Evolutionary conservation across 176 grass and related monocot species (phyloP).

Genomic region (Oryza meyeriana): DNA sequence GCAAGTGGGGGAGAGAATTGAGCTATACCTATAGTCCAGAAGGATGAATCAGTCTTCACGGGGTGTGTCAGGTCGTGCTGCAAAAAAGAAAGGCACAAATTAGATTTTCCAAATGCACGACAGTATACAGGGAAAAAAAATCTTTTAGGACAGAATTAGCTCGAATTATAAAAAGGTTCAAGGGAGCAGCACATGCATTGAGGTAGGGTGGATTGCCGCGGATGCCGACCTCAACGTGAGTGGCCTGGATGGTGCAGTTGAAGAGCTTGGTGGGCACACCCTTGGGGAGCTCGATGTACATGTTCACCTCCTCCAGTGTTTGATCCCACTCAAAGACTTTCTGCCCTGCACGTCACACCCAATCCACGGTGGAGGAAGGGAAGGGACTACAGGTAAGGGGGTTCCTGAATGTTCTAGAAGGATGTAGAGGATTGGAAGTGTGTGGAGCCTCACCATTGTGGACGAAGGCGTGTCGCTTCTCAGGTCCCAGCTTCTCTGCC

Average conservation of each 20-base stretch:
- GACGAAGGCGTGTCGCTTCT: conserved; percentile 75
- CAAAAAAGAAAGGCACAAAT: conserved; percentile 14
- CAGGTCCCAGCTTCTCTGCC: conserved; percentile 89
- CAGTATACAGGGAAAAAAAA: not conserved
- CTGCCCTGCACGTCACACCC: conserved; percentile 51
- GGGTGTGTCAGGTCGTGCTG: conserved; percentile 71
- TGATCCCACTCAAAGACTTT: conserved; percentile 99
- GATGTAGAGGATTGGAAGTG: not conserved
- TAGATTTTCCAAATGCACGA: not conserved
- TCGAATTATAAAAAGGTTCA: not conserved
- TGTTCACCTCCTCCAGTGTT: conserved; percentile 88
- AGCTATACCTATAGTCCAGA: conserved; percentile 83
- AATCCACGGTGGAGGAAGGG: conserved; percentile 5
- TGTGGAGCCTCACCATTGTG: conserved; percentile 55
- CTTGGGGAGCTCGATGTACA: conserved; percentile 89
- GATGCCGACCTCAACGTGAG: conserved; percentile 85
- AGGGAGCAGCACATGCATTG: conserved; percentile 49
- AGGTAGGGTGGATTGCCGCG: conserved; percentile 84
- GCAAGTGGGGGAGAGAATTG: not conserved
- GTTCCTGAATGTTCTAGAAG: not conserved
- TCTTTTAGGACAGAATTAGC: not conserved
- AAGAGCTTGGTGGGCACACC: conserved; percentile 79
- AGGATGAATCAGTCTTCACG: conserved; percentile 95
- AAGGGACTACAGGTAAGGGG: not conserved
- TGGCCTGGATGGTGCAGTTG: conserved; percentile 62